Evolutionary conservation across 768 basidiomycete species (phyloP).

Genomic region (Boletus subcaerulescens): DNA sequence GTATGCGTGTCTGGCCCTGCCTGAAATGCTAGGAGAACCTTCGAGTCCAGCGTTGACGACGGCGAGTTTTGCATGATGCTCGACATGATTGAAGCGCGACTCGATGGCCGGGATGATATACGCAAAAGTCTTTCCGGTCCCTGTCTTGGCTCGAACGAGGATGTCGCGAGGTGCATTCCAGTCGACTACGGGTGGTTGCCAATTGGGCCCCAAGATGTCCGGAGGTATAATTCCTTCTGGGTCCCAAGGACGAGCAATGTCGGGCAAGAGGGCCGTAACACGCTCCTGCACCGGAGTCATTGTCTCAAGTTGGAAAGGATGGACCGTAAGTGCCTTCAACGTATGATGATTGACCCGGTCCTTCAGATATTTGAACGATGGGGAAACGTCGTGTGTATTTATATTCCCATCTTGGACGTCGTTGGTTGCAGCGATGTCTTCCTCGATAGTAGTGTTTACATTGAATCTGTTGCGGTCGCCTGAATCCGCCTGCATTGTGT

Average conservation of each 20-base stretch:
- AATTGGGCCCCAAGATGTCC: background rate
- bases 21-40: constrained; percentile 29
- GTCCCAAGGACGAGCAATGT: constrained; percentile 54
- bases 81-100: constrained; percentile 60
- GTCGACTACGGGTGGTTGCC: constrained; percentile 1
- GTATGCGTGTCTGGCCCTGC: constrained; percentile 35
- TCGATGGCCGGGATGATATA: constrained; percentile 89
- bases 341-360: constrained; percentile 39
- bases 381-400: background rate
- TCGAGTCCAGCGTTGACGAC: constrained; percentile 41
- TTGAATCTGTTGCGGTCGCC: background rate
- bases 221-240: constrained; percentile 23
- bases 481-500: background rate
- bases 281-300: constrained; percentile 85
- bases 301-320: constrained; percentile 61
- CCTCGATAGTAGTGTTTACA: too few species aligned
- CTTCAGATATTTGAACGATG: constrained; percentile 36
- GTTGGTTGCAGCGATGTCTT: background rate
- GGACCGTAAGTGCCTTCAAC: constrained; percentile 56
- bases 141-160: constrained; percentile 84
- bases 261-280: constrained; percentile 74
- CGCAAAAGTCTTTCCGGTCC: constrained; percentile 86
- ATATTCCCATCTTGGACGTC: background rate
- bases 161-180: constrained; percentile 52
- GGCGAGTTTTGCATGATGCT: constrained; percentile 40